A percentile compares a stretch with the other conserved stretches of the same genome.
phyloP scores from a whole-genome alignment of 2,329 filamentous ascomycete genomes.

The Pseudogymnoascus sp. region DNA sequence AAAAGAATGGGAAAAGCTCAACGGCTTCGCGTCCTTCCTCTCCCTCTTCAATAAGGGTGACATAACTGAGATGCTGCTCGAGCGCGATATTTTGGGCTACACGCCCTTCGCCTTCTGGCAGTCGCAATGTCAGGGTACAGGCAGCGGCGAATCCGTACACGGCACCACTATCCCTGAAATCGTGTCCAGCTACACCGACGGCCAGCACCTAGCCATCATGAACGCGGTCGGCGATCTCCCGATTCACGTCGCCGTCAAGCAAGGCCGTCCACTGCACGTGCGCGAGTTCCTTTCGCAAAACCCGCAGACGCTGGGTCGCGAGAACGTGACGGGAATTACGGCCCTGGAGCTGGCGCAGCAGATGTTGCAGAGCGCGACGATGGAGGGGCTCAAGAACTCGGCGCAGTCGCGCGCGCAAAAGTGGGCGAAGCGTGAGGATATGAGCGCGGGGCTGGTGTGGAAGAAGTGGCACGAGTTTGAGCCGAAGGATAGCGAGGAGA shows the following conservation, averaged over 20 bases:
- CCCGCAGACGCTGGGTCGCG: conserved; percentile 38
- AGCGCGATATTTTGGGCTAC: conserved; percentile 45
- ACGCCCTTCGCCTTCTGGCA: conserved; percentile 56
- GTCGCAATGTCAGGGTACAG: conserved; percentile 38
- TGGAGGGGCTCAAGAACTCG: not conserved
- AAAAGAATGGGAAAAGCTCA: conserved; percentile 22
- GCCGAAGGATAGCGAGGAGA: conserved; percentile 7
- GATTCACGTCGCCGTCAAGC: conserved; percentile 48
- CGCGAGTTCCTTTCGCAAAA: not conserved
- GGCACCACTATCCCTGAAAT: conserved; percentile 38
- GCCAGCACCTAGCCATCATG: conserved; percentile 47
- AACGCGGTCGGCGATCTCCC: conserved; percentile 58
- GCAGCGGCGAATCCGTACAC: not conserved
- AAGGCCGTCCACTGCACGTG: conserved; percentile 29
- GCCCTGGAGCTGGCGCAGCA: conserved; percentile 53
- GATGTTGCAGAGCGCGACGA: not conserved
- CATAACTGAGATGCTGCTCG: conserved; percentile 47
- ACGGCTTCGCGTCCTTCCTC: conserved; percentile 39
- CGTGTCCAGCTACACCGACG: conserved; percentile 47
- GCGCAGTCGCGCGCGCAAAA: not conserved
- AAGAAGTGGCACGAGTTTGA: conserved; percentile 12
- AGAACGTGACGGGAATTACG: conserved; percentile 69
- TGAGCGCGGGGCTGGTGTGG: not conserved
- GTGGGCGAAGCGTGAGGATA: not conserved
- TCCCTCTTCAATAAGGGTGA: conserved; percentile 49